A percentile compares a stretch with the other conserved stretches of the same genome.
These are phyloP conservation scores for Sarocladiaceae sp. DNA, from an alignment of 2,329 filamentous ascomycete genomes.

Conservation along the genomic window DNA sequence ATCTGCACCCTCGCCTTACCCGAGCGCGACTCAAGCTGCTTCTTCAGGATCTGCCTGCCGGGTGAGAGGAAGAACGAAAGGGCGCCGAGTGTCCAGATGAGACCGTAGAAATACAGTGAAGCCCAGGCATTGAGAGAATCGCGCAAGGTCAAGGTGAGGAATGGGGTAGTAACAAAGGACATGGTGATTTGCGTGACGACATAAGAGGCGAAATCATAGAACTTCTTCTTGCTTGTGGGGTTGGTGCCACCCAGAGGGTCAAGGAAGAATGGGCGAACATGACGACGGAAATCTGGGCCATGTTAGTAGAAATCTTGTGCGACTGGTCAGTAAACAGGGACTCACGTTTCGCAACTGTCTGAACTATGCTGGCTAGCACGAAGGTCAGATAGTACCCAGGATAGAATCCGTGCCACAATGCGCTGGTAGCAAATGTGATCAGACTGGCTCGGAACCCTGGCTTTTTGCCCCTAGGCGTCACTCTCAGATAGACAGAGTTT, in stretches of 20 bases:
- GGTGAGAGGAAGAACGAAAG: constrained; percentile 77
- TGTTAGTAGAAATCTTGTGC: background rate
- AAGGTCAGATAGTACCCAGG: constrained; percentile 94
- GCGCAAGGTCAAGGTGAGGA: constrained; percentile 70
- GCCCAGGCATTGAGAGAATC: constrained; percentile 72
- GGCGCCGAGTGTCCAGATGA: constrained; percentile 58
- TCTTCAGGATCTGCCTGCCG: constrained; percentile 55
- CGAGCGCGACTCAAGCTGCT: constrained; percentile 52
- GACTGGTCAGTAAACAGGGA: constrained; percentile 14
- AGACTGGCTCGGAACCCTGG: constrained; percentile 92
- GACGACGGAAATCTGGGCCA: constrained; percentile 71
- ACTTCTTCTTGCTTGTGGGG: constrained; percentile 66
- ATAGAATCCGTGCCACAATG: constrained; percentile 97
- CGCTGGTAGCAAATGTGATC: constrained; percentile 89
- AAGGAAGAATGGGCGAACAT: constrained; percentile 88
- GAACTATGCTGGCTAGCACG: constrained; percentile 80
- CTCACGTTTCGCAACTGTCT: constrained; percentile 91
- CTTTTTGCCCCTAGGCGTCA: constrained; percentile 92
- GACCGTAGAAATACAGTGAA: constrained; percentile 81
- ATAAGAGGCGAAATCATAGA: constrained; percentile 77
- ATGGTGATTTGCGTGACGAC: constrained; percentile 75
- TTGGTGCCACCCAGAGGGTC: constrained; percentile 62
- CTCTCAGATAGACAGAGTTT: constrained; percentile 91
- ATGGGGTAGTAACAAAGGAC: constrained; percentile 76
- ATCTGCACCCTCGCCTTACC: constrained; percentile 39